These are phyloP conservation scores for Eucalyptus globulus DNA, from an alignment of 345 rosid species.

Conservation along the genomic window DNA sequence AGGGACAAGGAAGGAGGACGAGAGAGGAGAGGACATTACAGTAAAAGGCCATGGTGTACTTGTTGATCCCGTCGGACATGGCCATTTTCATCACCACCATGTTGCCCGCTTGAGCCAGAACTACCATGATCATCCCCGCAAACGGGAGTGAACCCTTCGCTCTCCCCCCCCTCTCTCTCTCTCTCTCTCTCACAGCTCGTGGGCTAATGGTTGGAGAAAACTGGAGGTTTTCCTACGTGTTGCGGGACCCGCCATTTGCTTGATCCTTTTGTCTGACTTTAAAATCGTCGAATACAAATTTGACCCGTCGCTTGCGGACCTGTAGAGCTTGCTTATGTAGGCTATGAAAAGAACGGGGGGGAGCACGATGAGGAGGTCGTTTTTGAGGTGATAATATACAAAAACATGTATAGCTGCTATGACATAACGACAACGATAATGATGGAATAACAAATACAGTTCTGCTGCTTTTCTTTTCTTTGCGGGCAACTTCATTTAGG, in stretches of 20 bases:
- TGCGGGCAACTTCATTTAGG: neutral
- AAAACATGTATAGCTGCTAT: neutral
- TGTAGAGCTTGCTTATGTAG: neutral
- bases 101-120: constrained; percentile 55
- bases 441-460: neutral
- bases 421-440: neutral
- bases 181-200: neutral
- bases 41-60: constrained; percentile 30
- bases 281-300: neutral
- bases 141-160: neutral
- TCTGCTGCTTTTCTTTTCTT: neutral
- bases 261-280: neutral
- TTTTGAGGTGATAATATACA: neutral
- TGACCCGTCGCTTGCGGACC: neutral
- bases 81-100: constrained; percentile 36
- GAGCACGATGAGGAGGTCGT: neutral
- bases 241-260: neutral
- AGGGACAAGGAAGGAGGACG: constrained; percentile 31
- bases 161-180: neutral
- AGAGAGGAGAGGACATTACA: constrained; percentile 48
- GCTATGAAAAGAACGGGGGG: neutral
- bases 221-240: neutral
- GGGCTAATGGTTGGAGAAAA: neutral
- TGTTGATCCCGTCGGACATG: constrained; percentile 50
- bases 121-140: constrained; percentile 43